Conservation (phyloP, 805 yeast species). For the Trichomonascus vanleenenianus region DNA sequence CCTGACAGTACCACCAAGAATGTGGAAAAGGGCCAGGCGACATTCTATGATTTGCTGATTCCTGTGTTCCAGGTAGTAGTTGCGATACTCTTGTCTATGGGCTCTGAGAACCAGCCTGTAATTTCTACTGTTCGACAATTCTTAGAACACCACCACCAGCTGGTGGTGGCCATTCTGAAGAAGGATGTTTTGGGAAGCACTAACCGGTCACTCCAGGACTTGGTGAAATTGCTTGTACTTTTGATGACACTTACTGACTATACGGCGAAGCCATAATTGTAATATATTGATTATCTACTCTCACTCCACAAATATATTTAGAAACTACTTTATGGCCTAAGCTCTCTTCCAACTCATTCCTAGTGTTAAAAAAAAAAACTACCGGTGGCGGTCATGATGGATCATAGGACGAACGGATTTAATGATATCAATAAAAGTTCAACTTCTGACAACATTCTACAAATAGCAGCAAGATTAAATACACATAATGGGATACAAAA, state of each 20-base stretch:
- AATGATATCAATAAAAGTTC: too few relatives aligned
- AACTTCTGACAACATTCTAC: too few relatives aligned
- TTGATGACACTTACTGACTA: constrained; percentile 42
- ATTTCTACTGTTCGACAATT: constrained; percentile 45
- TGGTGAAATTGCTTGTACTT: constrained; percentile 49
- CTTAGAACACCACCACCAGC: constrained; percentile 42
- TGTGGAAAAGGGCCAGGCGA: constrained; percentile 23
- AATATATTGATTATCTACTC: background rate
- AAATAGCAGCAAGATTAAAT: too few relatives aligned
- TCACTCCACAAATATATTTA: background rate
- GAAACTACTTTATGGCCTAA: too few relatives aligned
- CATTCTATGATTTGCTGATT: constrained; percentile 50
- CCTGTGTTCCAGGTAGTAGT: constrained; percentile 68
- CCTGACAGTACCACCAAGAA: constrained; percentile 31
- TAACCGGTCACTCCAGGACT: constrained; percentile 35
- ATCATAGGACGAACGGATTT: too few relatives aligned
- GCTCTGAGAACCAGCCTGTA: constrained; percentile 61
- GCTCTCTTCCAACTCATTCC: too few relatives aligned
- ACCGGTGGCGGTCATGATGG: too few relatives aligned
- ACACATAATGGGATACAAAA: too few relatives aligned
- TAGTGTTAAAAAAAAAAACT: too few relatives aligned
- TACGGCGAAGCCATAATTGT: constrained; percentile 1
- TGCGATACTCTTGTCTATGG: constrained; percentile 64
- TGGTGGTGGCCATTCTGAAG: constrained; percentile 57
- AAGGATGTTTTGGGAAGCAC: constrained; percentile 36